Conservation (phyloP, 2,329 filamentous ascomycete genomes). For the Arthrinium puccinioides region DNA sequence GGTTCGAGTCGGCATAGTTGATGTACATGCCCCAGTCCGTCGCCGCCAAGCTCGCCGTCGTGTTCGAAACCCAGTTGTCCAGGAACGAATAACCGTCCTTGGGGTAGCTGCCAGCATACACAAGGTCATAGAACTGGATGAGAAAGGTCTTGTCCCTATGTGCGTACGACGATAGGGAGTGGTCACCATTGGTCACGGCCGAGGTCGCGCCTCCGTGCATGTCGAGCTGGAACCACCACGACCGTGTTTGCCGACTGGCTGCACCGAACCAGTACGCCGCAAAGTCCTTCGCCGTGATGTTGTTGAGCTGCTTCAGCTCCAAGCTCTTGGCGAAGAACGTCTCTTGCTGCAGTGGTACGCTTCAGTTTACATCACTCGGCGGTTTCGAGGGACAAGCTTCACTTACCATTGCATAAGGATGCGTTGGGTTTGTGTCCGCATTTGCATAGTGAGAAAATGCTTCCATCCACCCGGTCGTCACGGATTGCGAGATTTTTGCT, state of each 20-base stretch:
- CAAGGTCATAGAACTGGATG: slow-evolving; percentile 39
- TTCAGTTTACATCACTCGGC: not conserved
- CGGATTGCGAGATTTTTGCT: slow-evolving; percentile 20
- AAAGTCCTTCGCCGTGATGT: slow-evolving; percentile 25
- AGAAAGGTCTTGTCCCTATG: slow-evolving; percentile 40
- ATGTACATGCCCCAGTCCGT: slow-evolving; percentile 31
- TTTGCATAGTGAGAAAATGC: slow-evolving; percentile 22
- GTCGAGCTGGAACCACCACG: slow-evolving; percentile 35
- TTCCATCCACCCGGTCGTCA: slow-evolving; percentile 18
- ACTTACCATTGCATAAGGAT: slow-evolving; percentile 20
- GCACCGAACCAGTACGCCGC: slow-evolving; percentile 30
- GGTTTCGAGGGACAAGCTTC: not conserved
- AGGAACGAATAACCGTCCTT: slow-evolving; percentile 15
- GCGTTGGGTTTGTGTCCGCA: slow-evolving; percentile 19
- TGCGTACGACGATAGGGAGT: slow-evolving; percentile 27
- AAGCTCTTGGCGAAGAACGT: slow-evolving; percentile 34
- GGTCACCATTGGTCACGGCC: slow-evolving; percentile 21
- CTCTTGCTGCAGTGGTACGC: slow-evolving; percentile 23
- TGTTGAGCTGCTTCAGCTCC: slow-evolving; percentile 28
- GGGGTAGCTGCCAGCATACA: slow-evolving; percentile 19
- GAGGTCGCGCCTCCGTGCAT: slow-evolving; percentile 32
- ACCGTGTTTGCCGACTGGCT: slow-evolving; percentile 23
- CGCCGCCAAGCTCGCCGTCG: slow-evolving; percentile 9
- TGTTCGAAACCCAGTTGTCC: slow-evolving; percentile 17
- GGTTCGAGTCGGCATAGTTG: slow-evolving; percentile 45